phyloP scores from a whole-genome alignment of 805 yeast genomes.

The Metschnikowia baotianmanensis region DNA sequence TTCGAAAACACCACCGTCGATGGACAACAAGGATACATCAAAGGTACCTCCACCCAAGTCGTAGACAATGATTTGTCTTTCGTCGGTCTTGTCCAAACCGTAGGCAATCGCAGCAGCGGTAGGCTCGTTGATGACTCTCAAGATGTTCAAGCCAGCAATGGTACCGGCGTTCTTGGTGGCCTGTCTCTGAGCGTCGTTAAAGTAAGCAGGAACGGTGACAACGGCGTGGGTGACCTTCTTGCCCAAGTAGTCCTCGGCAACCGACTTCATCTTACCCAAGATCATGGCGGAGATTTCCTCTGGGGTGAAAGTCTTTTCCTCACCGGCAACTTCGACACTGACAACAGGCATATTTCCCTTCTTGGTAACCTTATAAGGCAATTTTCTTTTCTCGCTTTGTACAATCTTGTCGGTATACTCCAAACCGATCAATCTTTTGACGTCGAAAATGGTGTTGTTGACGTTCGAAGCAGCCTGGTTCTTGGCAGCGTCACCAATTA shows the following conservation, averaged over 20 bases:
- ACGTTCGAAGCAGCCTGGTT: slow-evolving; percentile 97
- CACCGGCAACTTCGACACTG: slow-evolving; percentile 80
- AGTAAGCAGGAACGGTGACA: slow-evolving; percentile 24
- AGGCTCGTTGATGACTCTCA: slow-evolving; percentile 24
- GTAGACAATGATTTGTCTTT: slow-evolving; percentile 22
- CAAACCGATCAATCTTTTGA: slow-evolving; percentile 93
- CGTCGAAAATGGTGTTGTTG: slow-evolving; percentile 83
- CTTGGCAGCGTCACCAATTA: slow-evolving; percentile 96
- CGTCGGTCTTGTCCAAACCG: slow-evolving; percentile 27
- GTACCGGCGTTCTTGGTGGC: slow-evolving; percentile 25
- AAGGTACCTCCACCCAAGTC: slow-evolving; percentile 26
- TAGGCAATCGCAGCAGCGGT: slow-evolving; percentile 29
- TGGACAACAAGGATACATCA: slow-evolving; percentile 25
- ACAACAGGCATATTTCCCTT: slow-evolving; percentile 77
- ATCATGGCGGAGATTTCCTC: slow-evolving; percentile 96
- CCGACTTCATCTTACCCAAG: slow-evolving; percentile 74
- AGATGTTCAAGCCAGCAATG: slow-evolving; percentile 22
- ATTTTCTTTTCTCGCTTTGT: slow-evolving; percentile 72
- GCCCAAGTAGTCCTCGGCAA: slow-evolving; percentile 23
- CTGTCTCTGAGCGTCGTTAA: slow-evolving; percentile 24
- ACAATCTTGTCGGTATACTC: slow-evolving; percentile 36
- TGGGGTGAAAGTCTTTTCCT: slow-evolving; percentile 83
- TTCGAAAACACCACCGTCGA: slow-evolving; percentile 23
- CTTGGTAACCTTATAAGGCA: slow-evolving; percentile 79
- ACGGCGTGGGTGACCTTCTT: slow-evolving; percentile 23